Conservation (phyloP, 768 basidiomycete genomes). For the Coprinopsis marcescibilis region DNA sequence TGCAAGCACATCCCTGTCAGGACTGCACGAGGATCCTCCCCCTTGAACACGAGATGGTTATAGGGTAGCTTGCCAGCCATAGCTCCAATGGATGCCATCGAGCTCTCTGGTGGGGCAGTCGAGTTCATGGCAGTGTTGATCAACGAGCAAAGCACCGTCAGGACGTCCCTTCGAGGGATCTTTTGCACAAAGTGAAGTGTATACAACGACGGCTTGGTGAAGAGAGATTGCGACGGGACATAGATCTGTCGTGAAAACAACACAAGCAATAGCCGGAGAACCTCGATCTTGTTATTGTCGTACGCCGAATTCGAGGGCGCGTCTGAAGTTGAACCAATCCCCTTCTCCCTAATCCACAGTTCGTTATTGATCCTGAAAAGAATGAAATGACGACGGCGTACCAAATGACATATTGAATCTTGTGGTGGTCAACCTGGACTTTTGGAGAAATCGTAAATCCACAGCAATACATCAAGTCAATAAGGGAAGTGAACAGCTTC, state of each 20-base stretch:
- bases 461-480: slow-evolving; percentile 89
- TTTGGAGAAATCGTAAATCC: slow-evolving; percentile 85
- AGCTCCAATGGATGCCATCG: slow-evolving; percentile 41
- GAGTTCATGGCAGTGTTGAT: slow-evolving; percentile 87
- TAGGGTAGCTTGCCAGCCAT: slow-evolving; percentile 81
- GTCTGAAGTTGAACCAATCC: slow-evolving; percentile 83
- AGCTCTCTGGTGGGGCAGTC: slow-evolving; percentile 40
- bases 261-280: slow-evolving; percentile 82
- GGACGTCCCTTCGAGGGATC: slow-evolving; percentile 72
- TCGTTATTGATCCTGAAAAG: neutral
- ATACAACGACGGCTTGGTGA: slow-evolving; percentile 70
- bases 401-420: slow-evolving; percentile 88
- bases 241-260: slow-evolving; percentile 91
- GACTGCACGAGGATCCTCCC: slow-evolving; percentile 71
- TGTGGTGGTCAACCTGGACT: slow-evolving; percentile 72
- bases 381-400: slow-evolving; percentile 31
- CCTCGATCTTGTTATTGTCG: slow-evolving; percentile 82
- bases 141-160: slow-evolving; percentile 89
- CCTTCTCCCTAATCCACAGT: slow-evolving; percentile 71
- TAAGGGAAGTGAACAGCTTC: slow-evolving; percentile 67
- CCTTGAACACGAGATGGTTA: slow-evolving; percentile 85
- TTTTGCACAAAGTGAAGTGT: slow-evolving; percentile 74
- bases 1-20: slow-evolving; percentile 75
- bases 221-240: slow-evolving; percentile 60
- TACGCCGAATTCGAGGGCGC: slow-evolving; percentile 55